A percentile compares a stretch with the other conserved stretches of the same genome.
Conservation (phyloP, 1,139 yeast genomes). For the Lizanozyma gosingica region DNA sequence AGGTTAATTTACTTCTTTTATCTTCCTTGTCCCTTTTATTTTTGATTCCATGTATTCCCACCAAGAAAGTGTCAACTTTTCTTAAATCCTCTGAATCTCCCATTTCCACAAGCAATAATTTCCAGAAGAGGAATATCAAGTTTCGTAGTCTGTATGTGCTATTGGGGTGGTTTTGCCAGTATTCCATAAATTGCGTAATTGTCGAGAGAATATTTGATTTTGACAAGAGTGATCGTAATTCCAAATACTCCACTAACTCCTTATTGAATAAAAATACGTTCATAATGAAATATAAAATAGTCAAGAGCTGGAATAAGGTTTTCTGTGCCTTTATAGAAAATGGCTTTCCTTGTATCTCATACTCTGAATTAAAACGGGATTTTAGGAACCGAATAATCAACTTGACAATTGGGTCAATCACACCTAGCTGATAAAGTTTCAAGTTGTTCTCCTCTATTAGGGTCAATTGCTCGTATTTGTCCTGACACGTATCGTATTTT, state of each 20-base stretch:
- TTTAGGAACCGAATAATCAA: neutral
- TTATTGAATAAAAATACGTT: constrained; percentile 19
- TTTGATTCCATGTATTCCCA: constrained; percentile 33
- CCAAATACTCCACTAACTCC: constrained; percentile 10
- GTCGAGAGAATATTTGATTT: constrained; percentile 30
- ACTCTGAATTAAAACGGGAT: neutral
- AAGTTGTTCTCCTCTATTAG: neutral
- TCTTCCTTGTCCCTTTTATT: constrained; percentile 15
- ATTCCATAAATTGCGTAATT: constrained; percentile 46
- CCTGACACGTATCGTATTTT: neutral
- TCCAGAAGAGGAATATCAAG: constrained; percentile 48
- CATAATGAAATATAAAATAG: constrained; percentile 45
- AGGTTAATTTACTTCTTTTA: constrained; percentile 24
- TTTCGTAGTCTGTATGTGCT: constrained; percentile 33
- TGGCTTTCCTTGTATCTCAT: constrained; percentile 7
- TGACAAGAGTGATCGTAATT: constrained; percentile 15
- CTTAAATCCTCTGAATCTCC: constrained; percentile 44
- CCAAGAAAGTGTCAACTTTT: constrained; percentile 42
- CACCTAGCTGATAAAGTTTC: neutral
- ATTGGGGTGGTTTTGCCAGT: constrained; percentile 54
- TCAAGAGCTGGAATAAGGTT: constrained; percentile 31
- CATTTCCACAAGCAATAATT: constrained; percentile 51
- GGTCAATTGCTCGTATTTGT: neutral
- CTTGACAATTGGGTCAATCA: neutral
- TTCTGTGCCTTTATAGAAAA: constrained; percentile 16